These are phyloP conservation scores for Verbena officinalis DNA, from an alignment of 257 asterid genomes.

Conservation along the genomic window DNA sequence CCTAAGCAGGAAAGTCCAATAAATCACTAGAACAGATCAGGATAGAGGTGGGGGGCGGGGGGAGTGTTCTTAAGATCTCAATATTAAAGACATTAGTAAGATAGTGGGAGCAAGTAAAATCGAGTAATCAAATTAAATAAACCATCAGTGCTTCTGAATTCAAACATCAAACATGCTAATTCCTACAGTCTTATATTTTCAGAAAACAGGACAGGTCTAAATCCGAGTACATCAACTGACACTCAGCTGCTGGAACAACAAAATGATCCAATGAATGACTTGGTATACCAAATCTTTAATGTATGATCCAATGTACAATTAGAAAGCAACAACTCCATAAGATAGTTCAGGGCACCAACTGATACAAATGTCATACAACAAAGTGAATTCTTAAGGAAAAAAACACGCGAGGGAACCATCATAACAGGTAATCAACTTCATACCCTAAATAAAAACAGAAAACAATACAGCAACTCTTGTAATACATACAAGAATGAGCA, in stretches of 20 bases:
- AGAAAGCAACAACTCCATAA: constrained; percentile 24
- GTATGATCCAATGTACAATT: too few relatives aligned
- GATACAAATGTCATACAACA: constrained; percentile 18
- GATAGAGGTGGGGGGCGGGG: neutral
- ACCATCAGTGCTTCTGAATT: neutral
- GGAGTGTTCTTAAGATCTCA: neutral
- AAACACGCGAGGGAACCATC: constrained; percentile 18
- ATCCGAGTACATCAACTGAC: constrained; percentile 16
- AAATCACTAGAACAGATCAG: constrained; percentile 23
- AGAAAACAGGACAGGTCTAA: neutral
- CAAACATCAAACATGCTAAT: constrained; percentile 6
- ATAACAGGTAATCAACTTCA: constrained; percentile 10
- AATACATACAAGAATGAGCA: constrained; percentile 2
- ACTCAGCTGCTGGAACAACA: neutral
- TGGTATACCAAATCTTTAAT: neutral
- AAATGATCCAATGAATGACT: neutral
- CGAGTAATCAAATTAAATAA: constrained; percentile 7
- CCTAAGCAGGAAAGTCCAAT: constrained; percentile 51
- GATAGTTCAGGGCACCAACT: neutral
- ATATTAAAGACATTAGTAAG: neutral
- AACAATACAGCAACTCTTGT: constrained; percentile 1
- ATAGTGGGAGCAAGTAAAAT: constrained; percentile 4
- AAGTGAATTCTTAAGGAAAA: constrained; percentile 19
- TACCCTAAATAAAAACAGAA: constrained; percentile 10
- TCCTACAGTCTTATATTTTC: neutral